phyloP scores from a whole-genome alignment of 352 stramenopile genomes.

The Aphanomyces euteiches region DNA sequence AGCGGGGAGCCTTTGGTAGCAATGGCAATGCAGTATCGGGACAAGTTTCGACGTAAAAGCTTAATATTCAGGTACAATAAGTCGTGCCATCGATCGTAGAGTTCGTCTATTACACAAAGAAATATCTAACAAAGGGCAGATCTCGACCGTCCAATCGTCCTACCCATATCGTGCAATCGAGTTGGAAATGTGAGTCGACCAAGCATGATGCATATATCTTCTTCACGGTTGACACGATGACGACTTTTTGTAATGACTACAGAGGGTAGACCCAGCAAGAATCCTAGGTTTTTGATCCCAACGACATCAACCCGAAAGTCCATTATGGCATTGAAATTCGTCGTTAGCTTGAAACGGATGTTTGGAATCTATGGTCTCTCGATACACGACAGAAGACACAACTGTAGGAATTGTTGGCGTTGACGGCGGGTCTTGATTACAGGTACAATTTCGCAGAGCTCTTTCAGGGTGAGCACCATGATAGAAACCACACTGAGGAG shows the following conservation, averaged over 20 bases:
- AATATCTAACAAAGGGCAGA: slow-evolving; percentile 25
- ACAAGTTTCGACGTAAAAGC: neutral
- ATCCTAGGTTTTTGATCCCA: neutral
- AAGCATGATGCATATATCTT: slow-evolving; percentile 30
- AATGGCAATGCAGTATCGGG: slow-evolving; percentile 11
- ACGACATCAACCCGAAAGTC: slow-evolving; percentile 13
- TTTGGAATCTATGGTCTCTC: slow-evolving; percentile 7
- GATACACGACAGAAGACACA: neutral
- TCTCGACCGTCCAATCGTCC: slow-evolving; percentile 26
- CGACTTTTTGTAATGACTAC: neutral
- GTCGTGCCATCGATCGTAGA: slow-evolving; percentile 21
- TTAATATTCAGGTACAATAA: slow-evolving; percentile 11
- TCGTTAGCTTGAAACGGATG: slow-evolving; percentile 11
- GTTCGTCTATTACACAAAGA: slow-evolving; percentile 6
- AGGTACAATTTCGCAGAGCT: neutral
- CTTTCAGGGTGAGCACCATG: neutral
- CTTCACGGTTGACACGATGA: neutral
- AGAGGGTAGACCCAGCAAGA: neutral
- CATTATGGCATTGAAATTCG: neutral
- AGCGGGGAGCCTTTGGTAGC: neutral
- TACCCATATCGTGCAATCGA: slow-evolving; percentile 17
- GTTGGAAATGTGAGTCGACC: slow-evolving; percentile 20
- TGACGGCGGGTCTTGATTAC: neutral
- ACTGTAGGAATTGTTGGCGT: neutral
- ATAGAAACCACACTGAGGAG: neutral